Evolutionary conservation across 495 filamentous ascomycete genomes (phyloP), one percentile per base, ranked within the genome.

Genomic region (Aspergillus sclerotioniger): DNA sequence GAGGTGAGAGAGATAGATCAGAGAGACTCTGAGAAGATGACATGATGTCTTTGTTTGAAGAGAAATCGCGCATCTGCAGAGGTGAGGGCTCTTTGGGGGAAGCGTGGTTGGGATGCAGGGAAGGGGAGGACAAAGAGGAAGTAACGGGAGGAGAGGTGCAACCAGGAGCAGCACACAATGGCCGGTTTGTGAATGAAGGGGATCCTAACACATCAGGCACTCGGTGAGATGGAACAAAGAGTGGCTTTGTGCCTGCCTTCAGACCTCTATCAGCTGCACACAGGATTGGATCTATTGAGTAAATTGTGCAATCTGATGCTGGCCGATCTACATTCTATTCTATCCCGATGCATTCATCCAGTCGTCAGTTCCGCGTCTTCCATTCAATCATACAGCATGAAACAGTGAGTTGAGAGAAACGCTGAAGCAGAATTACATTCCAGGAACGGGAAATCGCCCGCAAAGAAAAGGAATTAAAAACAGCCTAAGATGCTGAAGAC

Each of bases 381-480:
- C 51, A 59, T 59, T 57, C 50, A 60, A 29, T 57, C 53, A 58
- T 63, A 57, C 46, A 51, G 53, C 52, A 63, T 61, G 44, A 59
- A 50, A 45, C 39, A 29, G 12, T 29, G 28, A 54, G 31, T 48
- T 12, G 47, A 48, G 19, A 39, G 44, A 52, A 46, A 33, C 19
- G 31, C n/a, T 15, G 41, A 56, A 57, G 44, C 29, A 62, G 44
- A 53, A 56, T 64, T 54, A 56, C 48, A 62, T 64, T 63, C 59
- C 61, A 28, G 44, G 49, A 50, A 60, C 46, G 59, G 56, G 41
- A 16, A 57, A 46, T 31, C 47, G 10, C 43, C 41, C 43, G 8
- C 52, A 53, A 33, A 48, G 35, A 43, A 53, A 56, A 32, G 39
- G 56, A 54, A 54, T 54, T 52, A 54, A 44, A 51, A 44, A 56